These are phyloP conservation scores for Lactifluus piperatus DNA, from an alignment of 768 basidiomycete genomes.

Conservation along the genomic window DNA sequence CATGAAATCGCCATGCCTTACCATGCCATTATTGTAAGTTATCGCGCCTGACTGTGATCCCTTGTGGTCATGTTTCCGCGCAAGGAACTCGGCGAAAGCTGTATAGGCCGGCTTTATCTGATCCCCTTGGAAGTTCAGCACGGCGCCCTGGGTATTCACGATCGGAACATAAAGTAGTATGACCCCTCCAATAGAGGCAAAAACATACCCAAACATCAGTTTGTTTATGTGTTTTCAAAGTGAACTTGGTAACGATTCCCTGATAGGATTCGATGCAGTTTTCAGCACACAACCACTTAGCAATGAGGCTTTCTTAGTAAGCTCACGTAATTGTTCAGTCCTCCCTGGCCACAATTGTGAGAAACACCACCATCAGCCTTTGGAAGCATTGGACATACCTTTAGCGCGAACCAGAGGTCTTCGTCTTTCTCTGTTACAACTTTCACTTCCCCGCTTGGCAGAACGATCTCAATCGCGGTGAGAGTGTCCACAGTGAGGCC, in stretches of 20 bases:
- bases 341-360: background rate
- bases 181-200: background rate
- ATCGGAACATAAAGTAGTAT: background rate
- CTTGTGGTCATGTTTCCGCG: background rate
- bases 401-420: background rate
- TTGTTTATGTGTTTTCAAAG: constrained; percentile 2
- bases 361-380: background rate
- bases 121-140: background rate
- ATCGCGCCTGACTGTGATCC: background rate
- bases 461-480: background rate
- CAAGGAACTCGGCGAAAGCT: background rate
- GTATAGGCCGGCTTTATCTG: background rate
- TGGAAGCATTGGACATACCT: background rate
- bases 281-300: too few relatives aligned
- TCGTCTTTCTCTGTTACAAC: background rate
- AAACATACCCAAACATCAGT: constrained; percentile 10
- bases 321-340: constrained; percentile 13
- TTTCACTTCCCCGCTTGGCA: background rate
- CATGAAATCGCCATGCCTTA: constrained; percentile 15
- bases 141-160: background rate
- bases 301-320: background rate
- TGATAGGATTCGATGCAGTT: background rate
- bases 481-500: constrained; percentile 2
- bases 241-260: constrained; percentile 15
- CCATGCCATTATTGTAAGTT: background rate